phyloP scores from a whole-genome alignment of 768 basidiomycete genomes.

The Trametes cingulata region DNA sequence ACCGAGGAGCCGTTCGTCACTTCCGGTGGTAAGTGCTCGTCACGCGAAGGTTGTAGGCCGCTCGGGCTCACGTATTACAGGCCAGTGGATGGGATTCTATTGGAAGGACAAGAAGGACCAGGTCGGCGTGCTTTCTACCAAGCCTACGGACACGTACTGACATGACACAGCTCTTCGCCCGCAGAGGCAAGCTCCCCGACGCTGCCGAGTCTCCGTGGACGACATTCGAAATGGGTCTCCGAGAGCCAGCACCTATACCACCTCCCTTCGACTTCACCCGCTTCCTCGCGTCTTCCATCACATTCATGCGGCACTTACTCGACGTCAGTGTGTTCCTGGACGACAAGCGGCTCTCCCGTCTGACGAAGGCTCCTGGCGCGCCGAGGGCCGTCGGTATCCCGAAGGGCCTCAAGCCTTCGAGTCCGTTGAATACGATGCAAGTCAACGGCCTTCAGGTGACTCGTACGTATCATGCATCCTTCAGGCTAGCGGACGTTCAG shows the following conservation, averaged over 20 bases:
- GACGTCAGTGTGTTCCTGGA: constrained; percentile 84
- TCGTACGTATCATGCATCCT: constrained; percentile 42
- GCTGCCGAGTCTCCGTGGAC: constrained; percentile 61
- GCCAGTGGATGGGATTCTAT: constrained; percentile 93
- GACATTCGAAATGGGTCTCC: constrained; percentile 83
- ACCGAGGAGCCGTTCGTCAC: constrained; percentile 84
- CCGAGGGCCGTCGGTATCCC: constrained; percentile 55
- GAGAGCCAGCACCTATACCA: constrained; percentile 80
- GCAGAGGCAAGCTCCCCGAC: constrained; percentile 65
- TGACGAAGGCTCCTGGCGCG: constrained; percentile 62
- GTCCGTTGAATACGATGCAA: constrained; percentile 65
- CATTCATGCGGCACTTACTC: constrained; percentile 83
- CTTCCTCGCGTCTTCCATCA: constrained; percentile 88
- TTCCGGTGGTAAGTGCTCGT: constrained; percentile 84
- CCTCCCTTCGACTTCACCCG: constrained; percentile 84
- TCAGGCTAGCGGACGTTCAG: constrained; percentile 8
- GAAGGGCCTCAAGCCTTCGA: constrained; percentile 54
- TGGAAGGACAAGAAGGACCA: constrained; percentile 95
- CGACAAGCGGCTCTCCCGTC: constrained; percentile 63
- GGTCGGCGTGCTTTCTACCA: constrained; percentile 35
- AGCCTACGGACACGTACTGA: not conserved
- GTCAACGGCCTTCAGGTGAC: constrained; percentile 63
- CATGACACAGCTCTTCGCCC: constrained; percentile 67
- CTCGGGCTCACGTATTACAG: constrained; percentile 34
- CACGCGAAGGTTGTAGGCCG: too few species aligned